These are phyloP conservation scores for Hippophae gyantsensis DNA, from an alignment of 306 rosid species.

Conservation along the genomic window DNA sequence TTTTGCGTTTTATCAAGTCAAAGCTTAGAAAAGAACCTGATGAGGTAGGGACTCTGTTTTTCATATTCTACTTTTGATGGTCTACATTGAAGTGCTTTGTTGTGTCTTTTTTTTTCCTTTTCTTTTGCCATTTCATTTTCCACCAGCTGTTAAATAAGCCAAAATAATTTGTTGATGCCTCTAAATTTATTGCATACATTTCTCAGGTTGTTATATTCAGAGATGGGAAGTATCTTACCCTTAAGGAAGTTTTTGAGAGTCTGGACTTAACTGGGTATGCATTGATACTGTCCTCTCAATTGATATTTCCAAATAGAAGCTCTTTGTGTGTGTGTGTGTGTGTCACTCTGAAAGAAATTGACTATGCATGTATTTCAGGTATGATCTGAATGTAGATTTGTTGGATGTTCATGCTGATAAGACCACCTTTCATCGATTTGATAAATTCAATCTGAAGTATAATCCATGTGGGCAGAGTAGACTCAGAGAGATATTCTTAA, in stretches of 20 bases:
- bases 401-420: constrained; percentile 93
- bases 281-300: constrained; percentile 1
- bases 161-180: constrained; percentile 16
- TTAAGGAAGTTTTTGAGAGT: constrained; percentile 85
- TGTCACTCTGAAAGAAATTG: neutral
- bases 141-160: constrained; percentile 10
- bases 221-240: constrained; percentile 88
- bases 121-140: neutral
- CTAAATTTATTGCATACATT: constrained; percentile 13
- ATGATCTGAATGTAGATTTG: constrained; percentile 82
- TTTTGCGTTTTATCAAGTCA: constrained; percentile 74
- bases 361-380: constrained; percentile 24
- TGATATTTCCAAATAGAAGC: constrained; percentile 3
- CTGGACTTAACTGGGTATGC: constrained; percentile 82
- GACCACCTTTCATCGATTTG: constrained; percentile 89
- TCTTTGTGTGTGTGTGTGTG: too few relatives aligned
- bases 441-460: constrained; percentile 87
- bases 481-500: constrained; percentile 84
- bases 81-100: neutral
- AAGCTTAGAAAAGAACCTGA: constrained; percentile 71
- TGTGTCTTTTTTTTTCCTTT: neutral
- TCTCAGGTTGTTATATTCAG: constrained; percentile 84
- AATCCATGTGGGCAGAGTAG: constrained; percentile 97
- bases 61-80: neutral
- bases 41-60: constrained; percentile 38